These are phyloP conservation scores for Alopecurus myosuroides DNA, from an alignment of 176 grass and related monocot genomes.

Conservation along the genomic window DNA sequence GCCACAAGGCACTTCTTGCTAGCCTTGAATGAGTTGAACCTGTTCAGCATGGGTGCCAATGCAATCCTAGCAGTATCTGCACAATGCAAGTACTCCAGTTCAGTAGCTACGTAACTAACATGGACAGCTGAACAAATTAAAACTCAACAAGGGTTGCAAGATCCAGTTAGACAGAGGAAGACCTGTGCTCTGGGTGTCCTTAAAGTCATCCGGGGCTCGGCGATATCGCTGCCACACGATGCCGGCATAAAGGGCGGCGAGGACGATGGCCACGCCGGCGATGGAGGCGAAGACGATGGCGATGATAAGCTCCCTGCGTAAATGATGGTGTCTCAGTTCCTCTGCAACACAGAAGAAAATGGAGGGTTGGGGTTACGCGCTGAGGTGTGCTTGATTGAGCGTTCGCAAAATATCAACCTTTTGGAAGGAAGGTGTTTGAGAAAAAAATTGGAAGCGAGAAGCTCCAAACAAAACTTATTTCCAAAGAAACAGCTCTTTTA, in stretches of 20 bases:
- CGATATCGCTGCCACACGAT: constrained; percentile 60
- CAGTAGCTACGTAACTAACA: constrained; percentile 9
- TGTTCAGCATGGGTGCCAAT: constrained; percentile 67
- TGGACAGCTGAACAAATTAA: not conserved
- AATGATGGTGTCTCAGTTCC: constrained; percentile 47
- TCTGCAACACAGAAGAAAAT: constrained; percentile 15
- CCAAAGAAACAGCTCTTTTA: not conserved
- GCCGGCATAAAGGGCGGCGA: constrained; percentile 43
- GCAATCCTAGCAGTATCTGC: constrained; percentile 63
- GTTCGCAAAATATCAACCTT: constrained; percentile 1
- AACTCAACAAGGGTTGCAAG: not conserved
- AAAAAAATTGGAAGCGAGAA: not conserved
- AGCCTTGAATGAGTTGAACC: constrained; percentile 76
- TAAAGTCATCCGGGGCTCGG: constrained; percentile 29
- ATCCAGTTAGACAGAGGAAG: not conserved
- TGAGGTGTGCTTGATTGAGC: not conserved
- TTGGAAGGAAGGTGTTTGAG: not conserved
- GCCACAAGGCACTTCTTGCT: constrained; percentile 54
- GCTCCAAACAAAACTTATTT: not conserved
- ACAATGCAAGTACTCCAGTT: not conserved
- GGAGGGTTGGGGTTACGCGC: not conserved
- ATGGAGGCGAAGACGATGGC: constrained; percentile 59
- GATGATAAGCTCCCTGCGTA: constrained; percentile 53
- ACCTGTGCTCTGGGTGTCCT: constrained; percentile 72
- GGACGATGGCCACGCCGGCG: constrained; percentile 34